Percentiles rank a stretch among this genome's conserved stretches.
These are phyloP conservation scores for Boletellus ananas DNA, from an alignment of 768 basidiomycete genomes.

Conservation along the genomic window DNA sequence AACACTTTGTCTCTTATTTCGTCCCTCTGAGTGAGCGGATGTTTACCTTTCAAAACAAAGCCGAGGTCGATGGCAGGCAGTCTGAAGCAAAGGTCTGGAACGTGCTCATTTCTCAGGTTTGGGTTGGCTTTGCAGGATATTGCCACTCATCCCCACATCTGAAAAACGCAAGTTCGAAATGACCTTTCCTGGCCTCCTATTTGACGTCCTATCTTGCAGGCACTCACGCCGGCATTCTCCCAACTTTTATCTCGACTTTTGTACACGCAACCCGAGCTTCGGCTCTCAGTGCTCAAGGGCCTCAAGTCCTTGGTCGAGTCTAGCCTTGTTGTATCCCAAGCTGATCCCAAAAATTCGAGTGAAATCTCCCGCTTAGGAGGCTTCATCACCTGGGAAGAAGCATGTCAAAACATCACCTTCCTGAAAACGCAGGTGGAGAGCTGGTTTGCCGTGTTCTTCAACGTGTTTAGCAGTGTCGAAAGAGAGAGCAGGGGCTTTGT, in stretches of 20 bases:
- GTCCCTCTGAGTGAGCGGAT: constrained; percentile 91
- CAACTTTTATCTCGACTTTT: constrained; percentile 89
- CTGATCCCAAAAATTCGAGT: constrained; percentile 28
- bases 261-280: constrained; percentile 84
- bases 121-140: constrained; percentile 89
- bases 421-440: constrained; percentile 80
- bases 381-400: constrained; percentile 53
- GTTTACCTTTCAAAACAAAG: constrained; percentile 82
- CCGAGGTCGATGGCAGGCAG: constrained; percentile 65
- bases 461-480: constrained; percentile 87
- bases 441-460: constrained; percentile 94
- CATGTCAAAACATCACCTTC: constrained; percentile 63
- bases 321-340: constrained; percentile 50
- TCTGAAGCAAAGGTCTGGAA: constrained; percentile 95
- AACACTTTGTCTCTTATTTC: constrained; percentile 86
- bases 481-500: constrained; percentile 71
- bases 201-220: constrained; percentile 37
- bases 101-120: constrained; percentile 89
- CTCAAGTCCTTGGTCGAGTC: constrained; percentile 82
- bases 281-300: constrained; percentile 76
- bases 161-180: constrained; percentile 45
- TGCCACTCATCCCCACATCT: constrained; percentile 80
- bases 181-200: background rate
- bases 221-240: constrained; percentile 72
- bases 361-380: constrained; percentile 25